Evolutionary conservation across 768 basidiomycete species (phyloP).

Genomic region (Suillus hirtellus): DNA sequence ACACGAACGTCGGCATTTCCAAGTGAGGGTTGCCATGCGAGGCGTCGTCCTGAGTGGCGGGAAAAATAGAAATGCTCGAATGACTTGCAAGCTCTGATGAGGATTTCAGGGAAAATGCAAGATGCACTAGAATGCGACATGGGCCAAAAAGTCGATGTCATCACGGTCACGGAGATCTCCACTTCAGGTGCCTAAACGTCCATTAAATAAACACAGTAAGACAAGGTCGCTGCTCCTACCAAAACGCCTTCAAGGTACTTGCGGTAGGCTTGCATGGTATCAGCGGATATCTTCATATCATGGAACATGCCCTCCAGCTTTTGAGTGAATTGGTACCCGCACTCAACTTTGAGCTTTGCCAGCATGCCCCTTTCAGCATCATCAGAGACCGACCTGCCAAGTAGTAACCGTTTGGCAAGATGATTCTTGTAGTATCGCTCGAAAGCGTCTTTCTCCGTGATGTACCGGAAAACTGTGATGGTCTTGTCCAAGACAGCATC

Average conservation of each 20-base stretch:
- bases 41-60: constrained; percentile 83
- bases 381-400: constrained; percentile 87
- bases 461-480: constrained; percentile 91
- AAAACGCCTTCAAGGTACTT: constrained; percentile 55
- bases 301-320: constrained; percentile 99
- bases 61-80: constrained; percentile 91
- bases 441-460: constrained; percentile 95
- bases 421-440: constrained; percentile 98
- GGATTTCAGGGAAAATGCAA: constrained; percentile 66
- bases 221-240: constrained; percentile 42
- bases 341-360: constrained; percentile 94
- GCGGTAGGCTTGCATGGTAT: constrained; percentile 77
- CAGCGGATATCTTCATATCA: constrained; percentile 88
- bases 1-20: constrained; percentile 90
- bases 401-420: constrained; percentile 88
- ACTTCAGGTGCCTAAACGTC: constrained; percentile 62
- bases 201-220: constrained; percentile 15
- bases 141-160: constrained; percentile 98
- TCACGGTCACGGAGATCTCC: constrained; percentile 86
- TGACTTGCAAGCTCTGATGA: constrained; percentile 65
- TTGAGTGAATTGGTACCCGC: constrained; percentile 95
- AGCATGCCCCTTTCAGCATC: constrained; percentile 98
- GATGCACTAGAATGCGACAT: constrained; percentile 62
- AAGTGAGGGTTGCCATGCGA: constrained; percentile 89
- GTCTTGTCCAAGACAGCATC: constrained; percentile 92